phyloP scores from a whole-genome alignment of 441 rosid genomes.

The Pelargonium australe region DNA sequence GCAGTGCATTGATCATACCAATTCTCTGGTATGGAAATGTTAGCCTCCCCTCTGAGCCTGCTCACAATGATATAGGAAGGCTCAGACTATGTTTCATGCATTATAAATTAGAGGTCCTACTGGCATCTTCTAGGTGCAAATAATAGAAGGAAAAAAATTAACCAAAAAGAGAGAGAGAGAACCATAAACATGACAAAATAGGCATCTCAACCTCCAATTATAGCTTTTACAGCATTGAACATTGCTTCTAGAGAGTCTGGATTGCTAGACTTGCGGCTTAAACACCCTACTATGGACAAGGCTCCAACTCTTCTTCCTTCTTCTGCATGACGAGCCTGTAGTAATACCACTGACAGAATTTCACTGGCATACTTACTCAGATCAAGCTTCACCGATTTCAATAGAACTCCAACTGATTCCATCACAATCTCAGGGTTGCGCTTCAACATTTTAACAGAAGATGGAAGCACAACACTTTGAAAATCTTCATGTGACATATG shows the following conservation, averaged over 20 bases:
- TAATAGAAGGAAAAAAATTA: neutral
- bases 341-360: conserved; percentile 61
- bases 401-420: conserved; percentile 73
- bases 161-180: neutral
- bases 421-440: conserved; percentile 96
- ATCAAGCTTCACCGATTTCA: conserved; percentile 68
- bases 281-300: conserved; percentile 53
- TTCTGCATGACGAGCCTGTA: conserved; percentile 86
- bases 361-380: conserved; percentile 87
- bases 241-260: conserved; percentile 88
- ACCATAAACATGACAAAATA: conserved; percentile 11
- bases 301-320: conserved; percentile 80
- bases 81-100: conserved; percentile 2
- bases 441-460: conserved; percentile 87
- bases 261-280: conserved; percentile 85
- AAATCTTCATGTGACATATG: conserved; percentile 73
- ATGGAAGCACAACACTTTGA: conserved; percentile 66
- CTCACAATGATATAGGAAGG: conserved; percentile 17
- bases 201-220: conserved; percentile 72
- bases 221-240: conserved; percentile 67
- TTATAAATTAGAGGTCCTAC: conserved; percentile 7
- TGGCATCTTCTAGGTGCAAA: conserved; percentile 6
- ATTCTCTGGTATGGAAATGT: conserved; percentile 87
- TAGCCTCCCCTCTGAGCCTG: conserved; percentile 97
- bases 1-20: conserved; percentile 80